Evolutionary conservation across 345 rosid species (phyloP), one percentile per base, ranked within the genome.

Genomic region (Linum tenue): DNA sequence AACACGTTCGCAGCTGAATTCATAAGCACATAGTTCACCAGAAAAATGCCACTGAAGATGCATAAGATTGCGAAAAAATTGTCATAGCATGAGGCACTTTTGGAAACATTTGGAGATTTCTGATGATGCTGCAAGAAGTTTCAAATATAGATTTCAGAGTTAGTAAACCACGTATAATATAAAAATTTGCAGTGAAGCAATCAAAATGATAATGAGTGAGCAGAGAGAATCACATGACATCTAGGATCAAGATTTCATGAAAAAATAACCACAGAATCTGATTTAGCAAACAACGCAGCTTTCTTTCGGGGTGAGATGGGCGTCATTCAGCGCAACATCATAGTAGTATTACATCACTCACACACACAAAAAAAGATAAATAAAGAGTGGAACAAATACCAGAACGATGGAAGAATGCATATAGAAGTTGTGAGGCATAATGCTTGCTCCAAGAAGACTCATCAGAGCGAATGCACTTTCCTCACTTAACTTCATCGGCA

Each of bases 361-460:
- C 5, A 40, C 12, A 12, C 16, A 17, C 3, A 17, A 37, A 61
- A 0, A 61, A 37, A 61, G 9, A 41, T 31, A 40, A 42, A 57
- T 7, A 41, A 63, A 53, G 43, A 35, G 57, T 62, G 62, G 57
- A 55, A 64, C 35, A 76, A 37, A 41, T 82, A 88, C 99, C 96
- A 72, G 82, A 60, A 84, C 87, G 61, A 95, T 74, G 58, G 88
- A 87, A 63, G 99, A 95, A 84, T 95, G 96, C 64, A 95, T 85
- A 74, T 89, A 95, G 83, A 95, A 89, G 75, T 87, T 91, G 81
- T 91, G 98, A 78, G 99, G 99, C 86, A 82, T 81, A 55, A 95
- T 80, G 78, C 77, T 91, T 22, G 99, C 94, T 82, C 99, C 99
- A 81, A 95, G 97, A 69, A 95, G 96, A 84, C 96, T 83, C 95